These are phyloP conservation scores for Bacidia gigantensis DNA, from an alignment of 495 filamentous ascomycete genomes.

Conservation along the genomic window DNA sequence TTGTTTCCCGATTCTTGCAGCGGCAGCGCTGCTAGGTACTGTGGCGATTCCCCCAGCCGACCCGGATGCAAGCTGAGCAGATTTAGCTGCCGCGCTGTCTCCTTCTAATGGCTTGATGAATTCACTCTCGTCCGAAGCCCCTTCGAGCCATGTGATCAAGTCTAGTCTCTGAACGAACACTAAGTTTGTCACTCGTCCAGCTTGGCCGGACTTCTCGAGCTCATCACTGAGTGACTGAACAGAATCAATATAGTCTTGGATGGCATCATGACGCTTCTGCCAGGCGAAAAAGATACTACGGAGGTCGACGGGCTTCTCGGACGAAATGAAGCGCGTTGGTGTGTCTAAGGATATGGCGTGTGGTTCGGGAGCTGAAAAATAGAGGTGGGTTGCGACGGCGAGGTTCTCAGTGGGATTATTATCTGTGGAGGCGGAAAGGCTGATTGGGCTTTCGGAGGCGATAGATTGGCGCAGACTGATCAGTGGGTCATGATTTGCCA, in stretches of 20 bases:
- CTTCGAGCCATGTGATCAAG: conserved; percentile 82
- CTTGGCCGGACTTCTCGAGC: conserved; percentile 42
- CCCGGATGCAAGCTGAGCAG: conserved; percentile 30
- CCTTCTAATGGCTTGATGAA: conserved; percentile 74
- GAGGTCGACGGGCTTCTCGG: conserved; percentile 63
- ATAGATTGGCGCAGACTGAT: conserved; percentile 68
- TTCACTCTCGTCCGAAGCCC: conserved; percentile 75
- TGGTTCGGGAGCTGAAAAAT: conserved; percentile 51
- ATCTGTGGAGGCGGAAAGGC: conserved; percentile 50
- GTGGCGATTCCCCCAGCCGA: conserved; percentile 28
- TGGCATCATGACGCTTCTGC: conserved; percentile 75
- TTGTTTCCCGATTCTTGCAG: conserved; percentile 40
- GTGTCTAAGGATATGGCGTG: conserved; percentile 59
- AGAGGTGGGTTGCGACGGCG: conserved; percentile 66
- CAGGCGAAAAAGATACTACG: conserved; percentile 92
- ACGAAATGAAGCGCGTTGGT: conserved; percentile 71
- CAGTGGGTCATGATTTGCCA: conserved; percentile 45
- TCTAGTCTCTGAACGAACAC: conserved; percentile 83
- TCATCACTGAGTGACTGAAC: conserved; percentile 71
- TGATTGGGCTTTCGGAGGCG: conserved; percentile 46
- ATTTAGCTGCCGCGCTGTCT: conserved; percentile 32
- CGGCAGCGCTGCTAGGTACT: conserved; percentile 35
- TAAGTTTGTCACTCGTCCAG: conserved; percentile 58
- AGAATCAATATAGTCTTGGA: conserved; percentile 77
- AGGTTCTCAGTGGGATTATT: conserved; percentile 40